phyloP scores from a whole-genome alignment of 208 protist genomes.

The Trypanosoma avium region DNA sequence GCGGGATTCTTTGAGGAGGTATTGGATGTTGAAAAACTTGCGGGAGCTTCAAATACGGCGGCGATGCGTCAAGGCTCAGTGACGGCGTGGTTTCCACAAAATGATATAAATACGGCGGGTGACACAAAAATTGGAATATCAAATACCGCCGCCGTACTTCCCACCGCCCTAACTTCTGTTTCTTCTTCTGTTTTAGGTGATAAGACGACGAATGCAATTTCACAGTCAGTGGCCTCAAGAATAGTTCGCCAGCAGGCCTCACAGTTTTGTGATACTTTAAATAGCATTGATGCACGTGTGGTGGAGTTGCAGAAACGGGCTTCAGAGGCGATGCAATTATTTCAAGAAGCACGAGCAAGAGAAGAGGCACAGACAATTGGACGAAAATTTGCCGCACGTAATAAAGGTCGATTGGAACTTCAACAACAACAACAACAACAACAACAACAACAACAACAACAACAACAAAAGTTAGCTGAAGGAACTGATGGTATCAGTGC shows the following conservation, averaged over 20 bases:
- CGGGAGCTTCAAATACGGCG: slow-evolving; percentile 60
- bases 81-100: slow-evolving; percentile 65
- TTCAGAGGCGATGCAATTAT: slow-evolving; percentile 68
- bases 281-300: slow-evolving; percentile 60
- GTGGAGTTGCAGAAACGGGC: slow-evolving; percentile 71
- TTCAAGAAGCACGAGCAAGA: slow-evolving; percentile 73
- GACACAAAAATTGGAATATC: slow-evolving; percentile 10
- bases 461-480: background rate
- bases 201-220: slow-evolving; percentile 63
- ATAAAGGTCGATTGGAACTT: slow-evolving; percentile 56
- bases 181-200: slow-evolving; percentile 81
- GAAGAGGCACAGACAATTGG: slow-evolving; percentile 74
- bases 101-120: background rate
- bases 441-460: slow-evolving; percentile 8
- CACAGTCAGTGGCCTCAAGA: slow-evolving; percentile 62
- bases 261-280: slow-evolving; percentile 78
- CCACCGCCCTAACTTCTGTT: slow-evolving; percentile 61
- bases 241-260: slow-evolving; percentile 65
- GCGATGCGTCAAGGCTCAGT: slow-evolving; percentile 37
- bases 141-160: slow-evolving; percentile 9
- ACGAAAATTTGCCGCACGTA: slow-evolving; percentile 77
- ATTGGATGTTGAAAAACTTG: slow-evolving; percentile 72
- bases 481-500: slow-evolving; percentile 16
- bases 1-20: slow-evolving; percentile 73
- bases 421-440: slow-evolving; percentile 18